Conservation (phyloP, 129 eudicot genomes). For the Solidago caesia region DNA sequence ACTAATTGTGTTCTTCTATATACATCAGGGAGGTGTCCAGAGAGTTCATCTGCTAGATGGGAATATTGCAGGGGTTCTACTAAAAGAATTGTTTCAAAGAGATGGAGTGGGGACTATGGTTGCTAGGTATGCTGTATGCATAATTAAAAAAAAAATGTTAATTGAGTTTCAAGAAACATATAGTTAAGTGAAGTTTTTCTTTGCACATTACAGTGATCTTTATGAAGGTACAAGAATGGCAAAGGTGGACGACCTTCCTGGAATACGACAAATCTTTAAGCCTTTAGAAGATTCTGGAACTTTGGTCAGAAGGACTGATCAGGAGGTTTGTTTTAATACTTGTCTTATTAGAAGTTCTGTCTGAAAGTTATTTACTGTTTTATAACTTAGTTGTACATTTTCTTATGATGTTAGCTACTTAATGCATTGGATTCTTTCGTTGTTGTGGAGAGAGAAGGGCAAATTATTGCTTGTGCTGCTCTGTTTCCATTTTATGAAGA, state of each 20-base stretch:
- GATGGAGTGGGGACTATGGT: constrained; percentile 99
- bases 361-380: constrained; percentile 6
- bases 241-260: constrained; percentile 55
- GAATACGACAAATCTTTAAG: constrained; percentile 63
- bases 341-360: not conserved
- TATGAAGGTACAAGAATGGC: constrained; percentile 97
- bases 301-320: constrained; percentile 74
- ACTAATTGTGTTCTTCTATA: constrained; percentile 3
- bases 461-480: constrained; percentile 91
- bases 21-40: constrained; percentile 89
- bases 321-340: constrained; percentile 51
- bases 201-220: constrained; percentile 60
- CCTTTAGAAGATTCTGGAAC: constrained; percentile 93
- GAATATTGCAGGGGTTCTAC: constrained; percentile 73
- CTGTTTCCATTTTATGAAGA: constrained; percentile 73
- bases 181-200: not conserved
- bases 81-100: constrained; percentile 89
- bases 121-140: constrained; percentile 63
- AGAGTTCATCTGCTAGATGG: constrained; percentile 96
- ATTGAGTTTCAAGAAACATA: not conserved
- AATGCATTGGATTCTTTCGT: constrained; percentile 64
- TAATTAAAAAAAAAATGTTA: not conserved
- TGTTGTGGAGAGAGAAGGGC: constrained; percentile 98
- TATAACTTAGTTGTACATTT: constrained; percentile 9
- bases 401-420: constrained; percentile 46